Conservation (phyloP, 2,329 filamentous ascomycete species). For the Pseudogymnoascus sp. region DNA sequence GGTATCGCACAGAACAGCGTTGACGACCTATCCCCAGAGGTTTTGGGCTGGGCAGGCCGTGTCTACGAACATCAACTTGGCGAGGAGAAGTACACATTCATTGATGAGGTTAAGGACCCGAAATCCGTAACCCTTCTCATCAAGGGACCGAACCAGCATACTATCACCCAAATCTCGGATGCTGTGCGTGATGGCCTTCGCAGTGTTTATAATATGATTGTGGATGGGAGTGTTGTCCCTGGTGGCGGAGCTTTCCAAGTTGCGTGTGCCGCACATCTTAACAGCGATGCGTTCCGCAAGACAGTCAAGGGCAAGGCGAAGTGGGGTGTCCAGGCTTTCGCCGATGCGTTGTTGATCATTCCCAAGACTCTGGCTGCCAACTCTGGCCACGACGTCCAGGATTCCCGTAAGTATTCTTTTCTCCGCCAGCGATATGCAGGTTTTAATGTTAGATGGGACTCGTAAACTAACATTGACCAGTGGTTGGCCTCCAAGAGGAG, state of each 20-base stretch:
- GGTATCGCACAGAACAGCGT: conserved; percentile 92
- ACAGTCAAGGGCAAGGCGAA: conserved; percentile 97
- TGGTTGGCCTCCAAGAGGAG: conserved; percentile 83
- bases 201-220: conserved; percentile 99
- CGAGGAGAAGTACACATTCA: conserved; percentile 98
- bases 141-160: conserved; percentile 96
- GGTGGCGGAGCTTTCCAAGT: conserved; percentile 95
- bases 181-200: conserved; percentile 90
- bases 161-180: conserved; percentile 93
- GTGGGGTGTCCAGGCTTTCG: conserved; percentile 90
- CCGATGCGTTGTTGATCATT: conserved; percentile 89
- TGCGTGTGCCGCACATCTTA: conserved; percentile 79
- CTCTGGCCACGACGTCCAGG: conserved; percentile 92
- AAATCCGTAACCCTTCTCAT: conserved; percentile 97
- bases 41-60: conserved; percentile 89
- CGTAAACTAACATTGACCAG: conserved; percentile 37
- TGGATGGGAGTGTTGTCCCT: conserved; percentile 92
- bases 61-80: conserved; percentile 97
- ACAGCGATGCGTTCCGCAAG: conserved; percentile 78
- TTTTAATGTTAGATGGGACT: not conserved
- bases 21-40: conserved; percentile 79
- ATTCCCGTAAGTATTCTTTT: conserved; percentile 62
- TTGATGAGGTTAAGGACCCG: conserved; percentile 97
- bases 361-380: conserved; percentile 97
- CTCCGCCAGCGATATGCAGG: not conserved